These are phyloP conservation scores for Eucalyptus pauciflora DNA, from an alignment of 345 rosid species.

Conservation along the genomic window DNA sequence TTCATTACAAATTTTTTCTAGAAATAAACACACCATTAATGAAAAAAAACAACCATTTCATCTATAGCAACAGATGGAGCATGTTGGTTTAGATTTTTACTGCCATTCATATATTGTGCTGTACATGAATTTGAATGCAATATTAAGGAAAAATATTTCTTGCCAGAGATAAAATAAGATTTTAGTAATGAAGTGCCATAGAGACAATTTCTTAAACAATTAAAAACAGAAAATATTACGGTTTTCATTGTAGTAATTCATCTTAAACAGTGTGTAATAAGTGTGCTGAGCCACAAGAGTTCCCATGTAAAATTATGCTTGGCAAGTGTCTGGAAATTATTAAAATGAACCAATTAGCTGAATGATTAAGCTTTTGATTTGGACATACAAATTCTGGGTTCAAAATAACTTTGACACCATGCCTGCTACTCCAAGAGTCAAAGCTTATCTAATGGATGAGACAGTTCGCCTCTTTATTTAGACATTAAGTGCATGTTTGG, in stretches of 20 bases:
- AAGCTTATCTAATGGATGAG: accelerated
- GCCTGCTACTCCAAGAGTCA: neutral
- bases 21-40: neutral
- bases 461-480: neutral
- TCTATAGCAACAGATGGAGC: neutral
- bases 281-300: neutral
- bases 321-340: neutral
- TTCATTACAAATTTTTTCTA: neutral
- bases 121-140: neutral
- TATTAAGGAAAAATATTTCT: neutral
- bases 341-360: neutral
- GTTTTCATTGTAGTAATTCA: neutral
- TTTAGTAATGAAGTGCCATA: neutral
- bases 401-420: neutral
- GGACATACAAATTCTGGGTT: neutral
- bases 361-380: neutral
- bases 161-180: neutral
- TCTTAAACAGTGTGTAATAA: neutral
- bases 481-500: neutral
- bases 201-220: neutral
- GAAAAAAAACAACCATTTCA: neutral
- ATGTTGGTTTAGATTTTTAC: neutral
- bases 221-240: neutral
- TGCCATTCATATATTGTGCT: neutral
- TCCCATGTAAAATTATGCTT: neutral